Conservation (phyloP, 164 flowering plant genomes). For the Tetrastigma voinierianum region DNA sequence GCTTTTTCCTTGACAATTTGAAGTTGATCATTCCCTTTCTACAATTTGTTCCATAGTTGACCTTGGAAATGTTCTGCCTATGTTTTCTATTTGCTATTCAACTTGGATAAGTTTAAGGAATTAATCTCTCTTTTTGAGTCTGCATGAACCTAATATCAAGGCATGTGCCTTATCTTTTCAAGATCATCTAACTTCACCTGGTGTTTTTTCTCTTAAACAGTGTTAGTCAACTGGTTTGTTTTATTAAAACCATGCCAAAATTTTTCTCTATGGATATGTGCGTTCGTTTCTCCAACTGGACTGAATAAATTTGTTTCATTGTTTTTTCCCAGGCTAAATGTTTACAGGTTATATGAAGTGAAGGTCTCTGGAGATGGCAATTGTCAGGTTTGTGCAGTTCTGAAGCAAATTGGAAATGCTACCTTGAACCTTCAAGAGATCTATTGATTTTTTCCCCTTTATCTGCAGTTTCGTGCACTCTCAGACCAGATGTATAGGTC, state of each 20-base stretch:
- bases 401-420: background rate
- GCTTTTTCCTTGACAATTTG: too few species aligned
- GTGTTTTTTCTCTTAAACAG: too few species aligned
- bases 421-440: background rate
- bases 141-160: too few species aligned
- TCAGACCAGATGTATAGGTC: conserved; percentile 86
- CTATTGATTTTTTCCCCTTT: conserved; percentile 1
- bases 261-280: too few species aligned
- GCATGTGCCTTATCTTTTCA: too few species aligned
- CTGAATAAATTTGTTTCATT: background rate
- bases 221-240: too few species aligned
- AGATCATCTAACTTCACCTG: too few species aligned
- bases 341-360: conserved; percentile 79
- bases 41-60: background rate
- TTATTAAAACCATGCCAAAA: too few species aligned
- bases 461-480: conserved; percentile 86
- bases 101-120: background rate
- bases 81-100: background rate
- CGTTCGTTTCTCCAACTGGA: too few species aligned
- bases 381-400: conserved; percentile 60
- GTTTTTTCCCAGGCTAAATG: conserved; percentile 47
- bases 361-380: conserved; percentile 94
- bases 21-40: background rate
- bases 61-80: background rate
- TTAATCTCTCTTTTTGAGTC: too few species aligned